Base-by-base conservation (phyloP, 2,329 filamentous ascomycete species). In the Fusarium guadeloupense region DNA sequence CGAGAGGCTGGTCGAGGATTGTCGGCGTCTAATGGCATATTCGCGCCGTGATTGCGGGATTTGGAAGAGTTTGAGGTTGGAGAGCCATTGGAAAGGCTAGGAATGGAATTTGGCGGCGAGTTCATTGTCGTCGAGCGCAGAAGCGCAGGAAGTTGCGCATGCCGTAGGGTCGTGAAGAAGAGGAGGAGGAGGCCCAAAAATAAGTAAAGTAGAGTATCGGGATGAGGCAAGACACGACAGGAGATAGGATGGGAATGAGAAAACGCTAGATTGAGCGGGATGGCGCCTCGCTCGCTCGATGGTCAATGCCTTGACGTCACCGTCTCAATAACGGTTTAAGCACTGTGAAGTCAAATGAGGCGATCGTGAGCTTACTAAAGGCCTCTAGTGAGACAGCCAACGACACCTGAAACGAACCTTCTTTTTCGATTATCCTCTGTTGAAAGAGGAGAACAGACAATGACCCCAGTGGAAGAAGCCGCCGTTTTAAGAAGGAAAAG, bases 101-200 rank as follows among this genome's bases (percentile, higher is more conserved):
- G 46, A 26, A 70, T 47, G 6, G 68, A 70, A 33, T 58, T 56
- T 10, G 68, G 68, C 35, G 68, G 68, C 42, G 68, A 70, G 47
- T 70, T 61, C 68, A 70, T 70, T 21, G 31, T 59, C 13, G 26
- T 54, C 21, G 40, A 44, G 31, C 38, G 42, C 48, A 38, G 26
- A 40, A 35, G 42, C 55, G 30, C n/a, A 50, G 33, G 42, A 34
- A 25, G 10, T 20, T 49, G 51, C 51, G 51, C 49, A 65, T 59
- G 26, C 56, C 43, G 54, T 37, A 38, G 12, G 19, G 26, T 34
- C 26, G 43, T 33, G 12, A 21, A 37, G 39, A 30, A 19, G 33
- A 35, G 26, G 14, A 16, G n/a, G n/a, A 47, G 21, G 10, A 9
- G 6, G 19, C 17, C 17, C 9, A 28, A 21, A 23, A 41, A 20